Evolutionary conservation across 225 moss, liverwort and hornwort species (phyloP).

Genomic region (Pseudisothecium myosuroides): DNA sequence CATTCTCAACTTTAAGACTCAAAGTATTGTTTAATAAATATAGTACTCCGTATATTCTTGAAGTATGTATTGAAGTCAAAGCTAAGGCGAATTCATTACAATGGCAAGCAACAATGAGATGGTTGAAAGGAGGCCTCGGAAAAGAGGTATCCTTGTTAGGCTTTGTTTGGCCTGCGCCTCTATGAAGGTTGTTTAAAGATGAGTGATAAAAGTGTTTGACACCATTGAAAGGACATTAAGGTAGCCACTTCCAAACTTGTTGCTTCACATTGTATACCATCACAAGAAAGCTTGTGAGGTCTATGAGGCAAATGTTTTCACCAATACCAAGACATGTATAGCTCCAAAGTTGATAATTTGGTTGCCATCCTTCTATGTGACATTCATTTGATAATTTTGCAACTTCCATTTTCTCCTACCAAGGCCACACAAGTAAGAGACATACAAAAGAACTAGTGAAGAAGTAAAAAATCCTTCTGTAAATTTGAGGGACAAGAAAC

Average conservation of each 20-base stretch:
- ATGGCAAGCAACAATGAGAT: neutral
- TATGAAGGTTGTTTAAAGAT: neutral
- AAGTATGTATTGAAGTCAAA: neutral
- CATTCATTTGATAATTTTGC: neutral
- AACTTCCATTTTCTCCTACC: neutral
- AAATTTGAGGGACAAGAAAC: neutral
- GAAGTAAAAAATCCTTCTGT: neutral
- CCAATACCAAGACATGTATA: neutral
- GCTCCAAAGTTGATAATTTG: neutral
- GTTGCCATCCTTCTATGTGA: neutral
- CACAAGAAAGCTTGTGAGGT: neutral
- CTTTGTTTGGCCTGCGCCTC: neutral
- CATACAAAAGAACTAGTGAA: neutral
- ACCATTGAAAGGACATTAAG: neutral
- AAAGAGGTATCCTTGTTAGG: neutral
- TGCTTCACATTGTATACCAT: neutral
- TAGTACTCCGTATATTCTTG: neutral
- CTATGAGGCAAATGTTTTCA: neutral
- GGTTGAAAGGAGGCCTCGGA: neutral
- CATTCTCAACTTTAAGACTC: neutral
- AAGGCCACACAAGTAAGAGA: neutral
- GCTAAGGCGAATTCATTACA: neutral
- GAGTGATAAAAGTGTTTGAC: neutral
- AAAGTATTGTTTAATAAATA: neutral
- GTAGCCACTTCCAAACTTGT: neutral